phyloP scores from a whole-genome alignment of 305 asterid genomes.

The Lippia alba region DNA sequence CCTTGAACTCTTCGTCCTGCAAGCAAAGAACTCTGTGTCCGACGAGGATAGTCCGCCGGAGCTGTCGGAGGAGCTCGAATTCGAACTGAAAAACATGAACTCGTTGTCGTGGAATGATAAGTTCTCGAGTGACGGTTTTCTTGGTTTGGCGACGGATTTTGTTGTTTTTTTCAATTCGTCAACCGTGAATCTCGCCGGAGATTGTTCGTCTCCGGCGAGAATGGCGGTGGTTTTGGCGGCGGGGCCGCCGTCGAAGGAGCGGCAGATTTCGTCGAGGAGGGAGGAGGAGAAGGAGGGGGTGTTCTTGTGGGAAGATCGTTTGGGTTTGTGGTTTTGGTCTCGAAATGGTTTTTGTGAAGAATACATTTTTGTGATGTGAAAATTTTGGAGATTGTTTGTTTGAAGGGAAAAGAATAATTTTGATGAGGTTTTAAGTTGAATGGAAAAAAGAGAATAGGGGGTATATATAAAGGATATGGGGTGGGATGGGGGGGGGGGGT shows the following conservation, averaged over 20 bases:
- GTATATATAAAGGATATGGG: constrained; percentile 23
- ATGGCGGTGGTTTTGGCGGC: background rate
- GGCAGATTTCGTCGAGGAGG: constrained; percentile 63
- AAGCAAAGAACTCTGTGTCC: constrained; percentile 41
- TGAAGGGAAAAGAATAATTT: constrained; percentile 4
- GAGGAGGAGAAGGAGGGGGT: constrained; percentile 59
- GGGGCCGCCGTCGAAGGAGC: constrained; percentile 47
- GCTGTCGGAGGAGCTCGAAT: constrained; percentile 51
- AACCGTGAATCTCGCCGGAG: constrained; percentile 27
- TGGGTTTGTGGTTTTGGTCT: constrained; percentile 35
- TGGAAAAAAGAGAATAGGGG: constrained; percentile 8
- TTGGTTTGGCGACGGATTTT: constrained; percentile 5
- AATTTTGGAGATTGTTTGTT: constrained; percentile 1
- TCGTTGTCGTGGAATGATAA: constrained; percentile 45
- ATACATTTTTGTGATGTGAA: constrained; percentile 42
- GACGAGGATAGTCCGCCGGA: constrained; percentile 47
- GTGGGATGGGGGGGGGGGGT: constrained; percentile 6
- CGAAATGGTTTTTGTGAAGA: constrained; percentile 33
- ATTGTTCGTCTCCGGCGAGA: constrained; percentile 11
- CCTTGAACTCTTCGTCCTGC: constrained; percentile 28
- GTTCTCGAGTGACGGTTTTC: constrained; percentile 9
- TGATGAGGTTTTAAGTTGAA: constrained; percentile 28
- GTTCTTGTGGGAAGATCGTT: constrained; percentile 35
- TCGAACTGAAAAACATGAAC: constrained; percentile 44
- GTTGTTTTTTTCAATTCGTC: constrained; percentile 50